Evolutionary conservation across 345 rosid genomes (phyloP).

Genomic region (Passiflora organensis): DNA sequence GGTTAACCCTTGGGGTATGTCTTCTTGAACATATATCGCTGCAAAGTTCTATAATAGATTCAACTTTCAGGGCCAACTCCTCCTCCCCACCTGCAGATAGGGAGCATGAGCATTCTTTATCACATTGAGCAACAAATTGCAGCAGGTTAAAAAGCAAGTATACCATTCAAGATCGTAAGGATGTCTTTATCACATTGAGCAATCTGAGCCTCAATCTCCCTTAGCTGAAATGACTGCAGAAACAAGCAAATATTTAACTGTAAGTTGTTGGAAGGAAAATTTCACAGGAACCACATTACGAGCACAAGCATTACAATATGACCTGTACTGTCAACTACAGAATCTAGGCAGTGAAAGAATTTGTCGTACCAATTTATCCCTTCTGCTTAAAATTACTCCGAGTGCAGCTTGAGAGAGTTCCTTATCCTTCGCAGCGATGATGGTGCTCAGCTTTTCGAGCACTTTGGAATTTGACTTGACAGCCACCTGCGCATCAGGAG

Average conservation of each 20-base stretch:
- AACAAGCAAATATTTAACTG: neutral
- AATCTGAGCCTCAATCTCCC: slow-evolving; percentile 60
- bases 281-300: neutral
- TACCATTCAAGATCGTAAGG: slow-evolving; percentile 45
- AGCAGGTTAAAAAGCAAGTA: neutral
- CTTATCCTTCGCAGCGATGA: slow-evolving; percentile 39
- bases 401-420: slow-evolving; percentile 45
- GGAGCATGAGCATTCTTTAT: neutral
- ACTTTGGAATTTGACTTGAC: slow-evolving; percentile 26
- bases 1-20: slow-evolving; percentile 8
- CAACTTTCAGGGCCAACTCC: slow-evolving; percentile 41
- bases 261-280: too few relatives aligned
- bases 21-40: slow-evolving; percentile 26
- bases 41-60: slow-evolving; percentile 43
- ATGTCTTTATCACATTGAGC: slow-evolving; percentile 52
- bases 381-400: slow-evolving; percentile 42
- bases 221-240: slow-evolving; percentile 59
- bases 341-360: neutral
- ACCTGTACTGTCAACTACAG: neutral
- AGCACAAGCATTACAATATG: neutral
- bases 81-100: slow-evolving; percentile 35
- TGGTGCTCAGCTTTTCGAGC: slow-evolving; percentile 28
- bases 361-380: slow-evolving; percentile 56
- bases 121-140: neutral
- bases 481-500: slow-evolving; percentile 11